phyloP scores from a whole-genome alignment of 306 rosid genomes.

The Canavalia gladiata region DNA sequence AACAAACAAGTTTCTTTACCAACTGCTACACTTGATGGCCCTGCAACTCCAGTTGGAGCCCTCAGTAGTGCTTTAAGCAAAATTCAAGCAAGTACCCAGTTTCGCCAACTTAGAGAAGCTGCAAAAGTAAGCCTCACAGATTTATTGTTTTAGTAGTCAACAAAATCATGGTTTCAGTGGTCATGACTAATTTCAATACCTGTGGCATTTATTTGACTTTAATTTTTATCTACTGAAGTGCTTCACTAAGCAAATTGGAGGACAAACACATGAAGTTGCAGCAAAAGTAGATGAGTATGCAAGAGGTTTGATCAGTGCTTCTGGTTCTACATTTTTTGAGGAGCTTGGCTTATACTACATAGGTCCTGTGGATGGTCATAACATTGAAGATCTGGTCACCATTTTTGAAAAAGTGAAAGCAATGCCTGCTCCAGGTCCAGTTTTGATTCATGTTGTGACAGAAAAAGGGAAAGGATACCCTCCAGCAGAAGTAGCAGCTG shows the following conservation, averaged over 20 bases:
- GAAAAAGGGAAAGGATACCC: constrained; percentile 97
- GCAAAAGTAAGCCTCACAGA: constrained; percentile 71
- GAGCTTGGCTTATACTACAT: constrained; percentile 92
- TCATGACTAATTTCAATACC: constrained; percentile 1
- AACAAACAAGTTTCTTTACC: constrained; percentile 97
- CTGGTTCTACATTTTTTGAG: constrained; percentile 89
- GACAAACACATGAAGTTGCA: constrained; percentile 79
- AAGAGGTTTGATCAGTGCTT: constrained; percentile 80
- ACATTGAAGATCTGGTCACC: constrained; percentile 69
- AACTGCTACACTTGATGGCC: constrained; percentile 95
- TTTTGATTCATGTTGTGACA: constrained; percentile 84
- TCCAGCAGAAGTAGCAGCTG: constrained; percentile 87
- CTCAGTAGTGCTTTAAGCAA: constrained; percentile 77
- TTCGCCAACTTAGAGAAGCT: constrained; percentile 83
- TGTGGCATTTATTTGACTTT: constrained; percentile 41
- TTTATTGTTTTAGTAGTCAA: background rate
- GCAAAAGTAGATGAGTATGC: constrained; percentile 91
- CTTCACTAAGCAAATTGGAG: constrained; percentile 83
- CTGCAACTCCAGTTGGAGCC: constrained; percentile 93
- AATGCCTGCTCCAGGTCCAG: constrained; percentile 90
- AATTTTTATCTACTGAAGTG: constrained; percentile 50
- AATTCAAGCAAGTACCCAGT: constrained; percentile 84
- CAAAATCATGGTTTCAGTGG: background rate
- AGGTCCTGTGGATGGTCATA: constrained; percentile 94
- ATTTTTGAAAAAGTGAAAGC: constrained; percentile 77